Evolutionary conservation across 2,329 filamentous ascomycete species (phyloP).

Genomic region (Cercospora sp.): DNA sequence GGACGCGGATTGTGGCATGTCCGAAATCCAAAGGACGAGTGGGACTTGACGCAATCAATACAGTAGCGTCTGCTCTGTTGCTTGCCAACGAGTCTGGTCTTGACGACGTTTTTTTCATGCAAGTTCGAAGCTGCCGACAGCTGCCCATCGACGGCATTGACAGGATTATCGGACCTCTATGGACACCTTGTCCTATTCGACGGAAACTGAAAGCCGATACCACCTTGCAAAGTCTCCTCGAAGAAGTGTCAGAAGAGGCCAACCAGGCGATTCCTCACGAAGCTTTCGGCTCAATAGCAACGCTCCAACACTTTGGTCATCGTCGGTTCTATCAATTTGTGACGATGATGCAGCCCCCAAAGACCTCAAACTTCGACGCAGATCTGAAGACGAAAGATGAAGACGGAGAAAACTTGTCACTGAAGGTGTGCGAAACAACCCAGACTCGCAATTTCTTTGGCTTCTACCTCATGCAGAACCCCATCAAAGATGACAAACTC

Average conservation of each 20-base stretch:
- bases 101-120: neutral
- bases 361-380: neutral
- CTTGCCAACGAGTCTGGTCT: neutral
- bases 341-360: neutral
- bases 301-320: neutral
- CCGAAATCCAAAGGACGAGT: neutral
- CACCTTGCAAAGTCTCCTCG: neutral
- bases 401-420: neutral
- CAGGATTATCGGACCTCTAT: neutral
- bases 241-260: neutral
- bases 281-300: neutral
- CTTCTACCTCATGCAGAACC: no score
- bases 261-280: neutral
- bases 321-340: neutral
- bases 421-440: neutral
- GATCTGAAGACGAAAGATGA: neutral
- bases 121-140: neutral
- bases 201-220: neutral
- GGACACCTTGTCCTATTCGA: neutral
- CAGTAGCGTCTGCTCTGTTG: neutral
- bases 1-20: neutral
- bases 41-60: neutral
- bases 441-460: neutral
- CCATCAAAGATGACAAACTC: no score
- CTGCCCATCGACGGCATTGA: neutral